These are phyloP conservation scores for Calcarisporium arbuscula DNA, from an alignment of 2,329 filamentous ascomycete species.

Conservation along the genomic window DNA sequence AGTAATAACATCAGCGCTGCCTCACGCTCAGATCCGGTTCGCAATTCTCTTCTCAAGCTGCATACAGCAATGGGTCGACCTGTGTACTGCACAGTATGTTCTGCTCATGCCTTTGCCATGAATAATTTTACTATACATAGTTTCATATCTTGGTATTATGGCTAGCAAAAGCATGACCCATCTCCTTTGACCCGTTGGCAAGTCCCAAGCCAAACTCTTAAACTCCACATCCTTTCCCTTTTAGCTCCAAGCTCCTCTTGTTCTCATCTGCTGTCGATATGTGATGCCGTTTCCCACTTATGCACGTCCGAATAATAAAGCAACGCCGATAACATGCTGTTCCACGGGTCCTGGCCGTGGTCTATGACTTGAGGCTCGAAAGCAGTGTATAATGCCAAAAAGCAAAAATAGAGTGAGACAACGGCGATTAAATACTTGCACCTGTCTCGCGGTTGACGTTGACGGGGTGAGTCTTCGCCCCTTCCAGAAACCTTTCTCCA, in stretches of 20 bases:
- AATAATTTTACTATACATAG: conserved; percentile 8
- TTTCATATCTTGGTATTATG: conserved; percentile 12
- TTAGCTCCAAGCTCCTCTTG: conserved; percentile 13
- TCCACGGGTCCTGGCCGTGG: conserved; percentile 19
- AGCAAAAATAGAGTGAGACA: background rate
- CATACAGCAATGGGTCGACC: too few relatives aligned
- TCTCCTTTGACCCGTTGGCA: conserved; percentile 3
- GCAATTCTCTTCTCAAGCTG: too few relatives aligned
- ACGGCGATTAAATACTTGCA: background rate
- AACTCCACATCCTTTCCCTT: conserved; percentile 18
- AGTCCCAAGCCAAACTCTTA: conserved; percentile 11
- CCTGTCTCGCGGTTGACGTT: too few relatives aligned
- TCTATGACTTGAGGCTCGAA: conserved; percentile 24
- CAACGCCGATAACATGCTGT: conserved; percentile 31
- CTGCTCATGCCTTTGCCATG: too few relatives aligned
- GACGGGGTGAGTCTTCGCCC: too few relatives aligned
- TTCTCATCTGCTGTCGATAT: conserved; percentile 13
- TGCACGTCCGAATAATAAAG: conserved; percentile 22
- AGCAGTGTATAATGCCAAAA: conserved; percentile 22
- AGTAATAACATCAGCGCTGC: too few relatives aligned
- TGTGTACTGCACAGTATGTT: too few relatives aligned
- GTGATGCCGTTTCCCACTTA: conserved; percentile 21
- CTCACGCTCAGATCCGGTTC: too few relatives aligned
- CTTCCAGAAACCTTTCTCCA: background rate
- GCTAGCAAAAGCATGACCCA: conserved; percentile 9